These are phyloP conservation scores for Emiliania huxleyi DNA, from an alignment of 78 protist genomes.

Conservation along the genomic window DNA sequence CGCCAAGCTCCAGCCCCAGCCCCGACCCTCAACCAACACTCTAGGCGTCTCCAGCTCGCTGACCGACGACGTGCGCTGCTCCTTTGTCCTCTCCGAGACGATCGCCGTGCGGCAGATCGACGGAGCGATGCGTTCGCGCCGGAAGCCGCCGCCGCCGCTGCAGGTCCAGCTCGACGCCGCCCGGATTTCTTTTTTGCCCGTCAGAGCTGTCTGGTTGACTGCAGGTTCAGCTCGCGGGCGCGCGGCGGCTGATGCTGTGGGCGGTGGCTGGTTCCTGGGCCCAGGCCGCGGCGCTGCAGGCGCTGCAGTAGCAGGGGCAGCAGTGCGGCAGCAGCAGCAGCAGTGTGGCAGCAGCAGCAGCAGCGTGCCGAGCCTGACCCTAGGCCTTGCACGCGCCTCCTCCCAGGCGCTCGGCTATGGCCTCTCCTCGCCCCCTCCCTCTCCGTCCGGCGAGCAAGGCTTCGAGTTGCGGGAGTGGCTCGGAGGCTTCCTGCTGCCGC, in stretches of 20 bases:
- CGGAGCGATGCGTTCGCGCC: background rate
- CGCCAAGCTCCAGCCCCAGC: too few relatives aligned
- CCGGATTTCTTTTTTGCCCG: too few relatives aligned
- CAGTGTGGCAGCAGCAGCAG: too few relatives aligned
- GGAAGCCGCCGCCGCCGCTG: background rate
- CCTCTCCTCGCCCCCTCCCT: too few relatives aligned
- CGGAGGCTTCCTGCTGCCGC: background rate
- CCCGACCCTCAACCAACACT: too few relatives aligned
- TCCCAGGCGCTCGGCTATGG: background rate
- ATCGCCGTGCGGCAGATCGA: background rate
- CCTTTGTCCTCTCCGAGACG: background rate
- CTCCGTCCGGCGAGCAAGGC: too few relatives aligned
- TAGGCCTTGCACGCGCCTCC: background rate
- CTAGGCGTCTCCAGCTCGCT: background rate
- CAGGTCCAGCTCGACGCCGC: background rate
- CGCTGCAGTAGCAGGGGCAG: too few relatives aligned
- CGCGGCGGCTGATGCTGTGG: background rate
- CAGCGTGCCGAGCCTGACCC: background rate
- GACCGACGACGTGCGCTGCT: background rate
- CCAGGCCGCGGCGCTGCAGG: background rate
- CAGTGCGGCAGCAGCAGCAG: too few relatives aligned
- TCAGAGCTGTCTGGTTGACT: too few relatives aligned
- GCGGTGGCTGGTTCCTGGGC: background rate
- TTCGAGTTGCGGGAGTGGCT: background rate
- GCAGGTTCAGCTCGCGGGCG: background rate